Evolutionary conservation across 2,329 filamentous ascomycete species (phyloP), one percentile per base, ranked within the genome.

Genomic region (Nannizzia gypsea): DNA sequence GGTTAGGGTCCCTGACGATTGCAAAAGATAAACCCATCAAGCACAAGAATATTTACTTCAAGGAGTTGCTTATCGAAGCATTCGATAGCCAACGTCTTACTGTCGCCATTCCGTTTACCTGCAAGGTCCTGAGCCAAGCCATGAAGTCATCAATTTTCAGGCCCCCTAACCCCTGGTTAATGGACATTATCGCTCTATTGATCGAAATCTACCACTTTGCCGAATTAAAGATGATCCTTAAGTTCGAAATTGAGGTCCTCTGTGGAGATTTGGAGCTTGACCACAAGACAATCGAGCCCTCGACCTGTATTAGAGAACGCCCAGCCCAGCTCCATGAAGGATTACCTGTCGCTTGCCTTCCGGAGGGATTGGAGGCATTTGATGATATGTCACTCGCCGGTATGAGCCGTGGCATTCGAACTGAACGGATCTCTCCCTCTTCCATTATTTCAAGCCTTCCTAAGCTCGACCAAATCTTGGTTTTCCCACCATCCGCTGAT

Each of bases 161-260:
- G 60, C 91, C 92, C 9, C 93, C 93, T 1, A 99, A 99, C 67
- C 93, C 93, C 1, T 99, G 93, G 93, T 74, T 96, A 50, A 95
- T 96, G 88, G 93, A 99, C 67, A 93, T 99, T 59, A 84, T 99
- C 59, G 83, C 89, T 64, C 79, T 97, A 6, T 80, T 99, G 38
- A 89, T 96, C 67, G 95, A 99, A 69, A 80, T 99, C 3, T 99
- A 99, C 69, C 87, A 96, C 68, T 88, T 88, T 67, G 90, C 89
- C 13, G 92, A 96, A 67, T 78, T 99, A 60, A 97, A 97, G 72
- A 82, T 99, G 40, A 97, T 97, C 66, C 85, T 96, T 57, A 99
- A 97, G 68, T 99, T 99, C 67, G 93, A 99, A 73, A 97, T 99
- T 61, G 93, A 99, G 73, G 91, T 99, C 26, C 81, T 99, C 24